These are phyloP conservation scores for Blastomyces silverae DNA, from an alignment of 2,329 filamentous ascomycete species.

Conservation along the genomic window DNA sequence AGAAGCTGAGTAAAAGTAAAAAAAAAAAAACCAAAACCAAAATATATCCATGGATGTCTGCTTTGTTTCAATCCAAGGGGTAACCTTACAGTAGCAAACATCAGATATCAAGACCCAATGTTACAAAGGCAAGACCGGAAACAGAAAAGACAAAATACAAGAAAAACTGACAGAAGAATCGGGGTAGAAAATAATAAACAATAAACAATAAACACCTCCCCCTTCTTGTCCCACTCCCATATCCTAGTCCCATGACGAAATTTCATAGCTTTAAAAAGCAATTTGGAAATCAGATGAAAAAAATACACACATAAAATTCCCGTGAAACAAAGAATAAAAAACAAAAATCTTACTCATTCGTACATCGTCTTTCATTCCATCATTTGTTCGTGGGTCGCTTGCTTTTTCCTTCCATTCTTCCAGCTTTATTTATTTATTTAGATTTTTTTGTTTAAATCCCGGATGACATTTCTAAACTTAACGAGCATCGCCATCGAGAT, in stretches of 20 bases:
- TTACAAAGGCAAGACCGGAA: not conserved
- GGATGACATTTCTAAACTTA: not conserved
- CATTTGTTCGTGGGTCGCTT: not conserved
- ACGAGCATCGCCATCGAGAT: slow-evolving; percentile 21
- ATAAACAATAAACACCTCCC: not conserved
- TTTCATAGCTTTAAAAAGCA: not conserved
- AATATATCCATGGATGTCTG: not conserved
- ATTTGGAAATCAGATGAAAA: not conserved
- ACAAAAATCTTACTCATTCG: not conserved
- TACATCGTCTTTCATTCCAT: slow-evolving; percentile 3
- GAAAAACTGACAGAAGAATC: not conserved
- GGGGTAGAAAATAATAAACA: not conserved
- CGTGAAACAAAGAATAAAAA: not conserved
- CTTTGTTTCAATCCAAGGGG: not conserved
- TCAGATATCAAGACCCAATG: not conserved
- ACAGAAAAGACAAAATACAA: not conserved
- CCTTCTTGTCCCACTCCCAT: no score
- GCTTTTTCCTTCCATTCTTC: not conserved
- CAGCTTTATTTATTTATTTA: not conserved
- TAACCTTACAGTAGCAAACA: not conserved
- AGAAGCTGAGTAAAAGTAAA: not conserved
- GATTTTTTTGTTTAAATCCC: not conserved
- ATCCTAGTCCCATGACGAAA: not conserved
- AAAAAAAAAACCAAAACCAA: not conserved
- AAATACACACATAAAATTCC: not conserved